These are phyloP conservation scores for Cercospora sp. DNA, from an alignment of 2,329 filamentous ascomycete species.

Conservation along the genomic window DNA sequence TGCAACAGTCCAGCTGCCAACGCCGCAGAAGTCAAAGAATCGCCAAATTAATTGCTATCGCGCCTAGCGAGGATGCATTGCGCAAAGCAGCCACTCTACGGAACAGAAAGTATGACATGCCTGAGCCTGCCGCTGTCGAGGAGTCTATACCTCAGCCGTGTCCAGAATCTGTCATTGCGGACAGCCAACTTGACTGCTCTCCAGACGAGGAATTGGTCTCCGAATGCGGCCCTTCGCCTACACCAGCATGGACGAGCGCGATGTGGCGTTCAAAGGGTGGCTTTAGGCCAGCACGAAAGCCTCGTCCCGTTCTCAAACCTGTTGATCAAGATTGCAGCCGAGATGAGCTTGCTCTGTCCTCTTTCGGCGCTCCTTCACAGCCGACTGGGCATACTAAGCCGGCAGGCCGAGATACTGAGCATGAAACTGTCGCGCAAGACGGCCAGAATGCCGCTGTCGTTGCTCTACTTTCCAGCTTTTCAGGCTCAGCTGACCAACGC, in stretches of 20 bases:
- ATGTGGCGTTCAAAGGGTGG: conserved; percentile 27
- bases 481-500: background rate
- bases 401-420: background rate
- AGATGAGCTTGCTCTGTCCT: conserved; percentile 28
- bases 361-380: conserved; percentile 25
- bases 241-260: conserved; percentile 30
- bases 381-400: background rate
- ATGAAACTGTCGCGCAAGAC: conserved; percentile 4
- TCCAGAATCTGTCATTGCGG: conserved; percentile 18
- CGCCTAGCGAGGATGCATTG: conserved; percentile 26
- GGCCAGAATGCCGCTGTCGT: background rate
- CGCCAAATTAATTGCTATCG: conserved; percentile 14
- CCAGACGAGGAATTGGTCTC: conserved; percentile 9
- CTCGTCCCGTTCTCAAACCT: conserved; percentile 5
- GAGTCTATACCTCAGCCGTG: conserved; percentile 21
- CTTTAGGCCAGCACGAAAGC: conserved; percentile 20
- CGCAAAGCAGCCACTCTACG: conserved; percentile 24
- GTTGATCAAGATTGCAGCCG: conserved; percentile 30
- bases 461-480: background rate
- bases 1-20: conserved; percentile 25
- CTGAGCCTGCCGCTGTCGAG: background rate
- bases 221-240: conserved; percentile 27
- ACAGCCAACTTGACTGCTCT: conserved; percentile 15
- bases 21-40: conserved; percentile 19
- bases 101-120: conserved; percentile 6